Conservation (phyloP, 129 eudicot genomes). For the Flaveria linearis region DNA sequence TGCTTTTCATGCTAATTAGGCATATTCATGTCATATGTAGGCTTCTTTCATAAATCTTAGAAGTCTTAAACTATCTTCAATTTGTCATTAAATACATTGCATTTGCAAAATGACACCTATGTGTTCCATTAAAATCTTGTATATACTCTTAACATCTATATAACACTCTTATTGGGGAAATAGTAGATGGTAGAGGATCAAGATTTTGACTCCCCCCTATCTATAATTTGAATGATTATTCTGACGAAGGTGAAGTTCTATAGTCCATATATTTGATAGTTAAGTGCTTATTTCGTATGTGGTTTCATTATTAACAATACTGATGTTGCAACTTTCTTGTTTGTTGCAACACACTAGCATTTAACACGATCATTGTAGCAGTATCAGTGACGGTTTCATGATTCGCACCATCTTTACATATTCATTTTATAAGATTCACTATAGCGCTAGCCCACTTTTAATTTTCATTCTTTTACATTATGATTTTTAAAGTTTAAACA, state of each 20-base stretch:
- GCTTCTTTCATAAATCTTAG: not conserved
- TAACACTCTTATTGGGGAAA: too few species aligned
- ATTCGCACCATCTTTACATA: not conserved
- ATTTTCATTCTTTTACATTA: not conserved
- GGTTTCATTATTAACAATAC: not conserved
- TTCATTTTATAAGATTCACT: not conserved
- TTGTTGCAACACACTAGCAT: not conserved
- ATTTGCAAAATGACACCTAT: not conserved
- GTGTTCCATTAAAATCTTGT: not conserved
- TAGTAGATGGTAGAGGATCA: not conserved
- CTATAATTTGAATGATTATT: not conserved
- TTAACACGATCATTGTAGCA: conserved; percentile 2
- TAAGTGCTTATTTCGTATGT: not conserved
- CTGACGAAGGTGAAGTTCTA: not conserved
- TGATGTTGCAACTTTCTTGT: conserved; percentile 5
- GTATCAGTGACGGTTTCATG: not conserved
- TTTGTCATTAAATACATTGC: not conserved
- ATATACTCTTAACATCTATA: not conserved
- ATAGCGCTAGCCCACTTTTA: not conserved
- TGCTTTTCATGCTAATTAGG: not conserved
- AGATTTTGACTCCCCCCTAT: not conserved
- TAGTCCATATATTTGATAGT: not conserved
- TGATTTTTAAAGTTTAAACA: not conserved
- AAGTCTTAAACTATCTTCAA: not conserved
- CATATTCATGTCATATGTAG: not conserved